phyloP scores from a whole-genome alignment of 1,284 basidiomycete species.

The Vanrija pseudolonga region DNA sequence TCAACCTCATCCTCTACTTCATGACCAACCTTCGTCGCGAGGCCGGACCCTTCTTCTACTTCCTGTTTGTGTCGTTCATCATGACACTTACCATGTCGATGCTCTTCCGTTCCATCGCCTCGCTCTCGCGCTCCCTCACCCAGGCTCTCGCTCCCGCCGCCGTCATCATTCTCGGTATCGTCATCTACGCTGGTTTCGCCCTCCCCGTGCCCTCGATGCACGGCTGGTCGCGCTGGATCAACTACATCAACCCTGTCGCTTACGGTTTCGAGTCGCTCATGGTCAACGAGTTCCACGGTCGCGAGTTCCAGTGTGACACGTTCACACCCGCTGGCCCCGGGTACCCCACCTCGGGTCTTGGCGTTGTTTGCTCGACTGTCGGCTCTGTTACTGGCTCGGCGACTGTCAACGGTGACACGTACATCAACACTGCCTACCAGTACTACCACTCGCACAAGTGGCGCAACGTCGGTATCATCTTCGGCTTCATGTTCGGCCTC shows the following conservation, averaged over 20 bases:
- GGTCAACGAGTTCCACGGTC: conserved; percentile 53
- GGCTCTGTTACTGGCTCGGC: conserved; percentile 48
- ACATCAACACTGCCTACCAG: conserved; percentile 59
- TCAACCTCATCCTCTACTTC: conserved; percentile 50
- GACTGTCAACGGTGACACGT: conserved; percentile 54
- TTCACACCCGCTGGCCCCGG: conserved; percentile 47
- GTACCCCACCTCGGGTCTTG: conserved; percentile 36
- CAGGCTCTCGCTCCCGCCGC: conserved; percentile 52
- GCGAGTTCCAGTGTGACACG: conserved; percentile 39
- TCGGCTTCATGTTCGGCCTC: conserved; percentile 57
- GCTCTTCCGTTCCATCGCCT: conserved; percentile 54
- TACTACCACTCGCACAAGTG: conserved; percentile 65
- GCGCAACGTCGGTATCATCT: conserved; percentile 58
- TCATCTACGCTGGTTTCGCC: conserved; percentile 54
- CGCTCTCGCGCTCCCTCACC: conserved; percentile 43
- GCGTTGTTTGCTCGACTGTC: conserved; percentile 49
- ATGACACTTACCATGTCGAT: conserved; percentile 52
- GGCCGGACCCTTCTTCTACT: conserved; percentile 47
- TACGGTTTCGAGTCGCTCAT: conserved; percentile 51
- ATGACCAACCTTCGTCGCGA: conserved; percentile 50
- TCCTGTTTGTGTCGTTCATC: conserved; percentile 47
- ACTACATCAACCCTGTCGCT: conserved; percentile 52
- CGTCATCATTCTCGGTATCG: conserved; percentile 50
- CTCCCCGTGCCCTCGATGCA: conserved; percentile 48
- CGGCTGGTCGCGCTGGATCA: conserved; percentile 54